Evolutionary conservation across 1,139 yeast genomes (phyloP).

Genomic region (Taiozyma sp.): DNA sequence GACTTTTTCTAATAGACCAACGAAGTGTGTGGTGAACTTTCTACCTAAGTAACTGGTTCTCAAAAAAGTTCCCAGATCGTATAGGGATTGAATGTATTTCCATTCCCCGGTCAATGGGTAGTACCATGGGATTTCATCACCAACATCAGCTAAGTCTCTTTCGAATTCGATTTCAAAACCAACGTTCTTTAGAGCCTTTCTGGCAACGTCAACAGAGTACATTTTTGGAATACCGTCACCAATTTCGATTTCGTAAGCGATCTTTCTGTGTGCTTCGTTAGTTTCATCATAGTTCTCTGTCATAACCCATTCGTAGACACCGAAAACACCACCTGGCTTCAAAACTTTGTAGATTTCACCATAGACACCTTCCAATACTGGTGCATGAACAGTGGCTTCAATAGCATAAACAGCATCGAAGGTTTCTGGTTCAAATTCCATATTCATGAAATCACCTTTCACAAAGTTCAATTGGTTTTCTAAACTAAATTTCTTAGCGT

Average conservation of each 20-base stretch:
- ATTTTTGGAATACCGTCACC: constrained; percentile 99
- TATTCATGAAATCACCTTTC: constrained; percentile 98
- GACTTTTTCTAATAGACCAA: constrained; percentile 73
- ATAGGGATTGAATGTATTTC: constrained; percentile 75
- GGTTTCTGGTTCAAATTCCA: constrained; percentile 87
- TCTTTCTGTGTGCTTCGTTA: constrained; percentile 87
- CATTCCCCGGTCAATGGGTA: constrained; percentile 95
- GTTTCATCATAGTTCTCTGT: constrained; percentile 87
- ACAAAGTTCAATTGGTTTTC: constrained; percentile 77
- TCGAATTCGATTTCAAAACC: constrained; percentile 81
- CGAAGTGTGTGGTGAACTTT: constrained; percentile 73
- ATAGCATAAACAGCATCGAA: constrained; percentile 98
- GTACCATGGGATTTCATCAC: constrained; percentile 94
- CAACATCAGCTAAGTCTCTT: constrained; percentile 77
- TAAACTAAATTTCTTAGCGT: constrained; percentile 64
- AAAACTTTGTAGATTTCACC: constrained; percentile 91
- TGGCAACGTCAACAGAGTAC: constrained; percentile 84
- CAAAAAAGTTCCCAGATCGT: constrained; percentile 79
- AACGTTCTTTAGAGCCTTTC: constrained; percentile 76
- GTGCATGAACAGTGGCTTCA: constrained; percentile 99
- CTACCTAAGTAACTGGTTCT: constrained; percentile 91
- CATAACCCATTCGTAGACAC: constrained; percentile 99
- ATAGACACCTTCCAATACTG: constrained; percentile 93
- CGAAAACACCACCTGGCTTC: constrained; percentile 97
- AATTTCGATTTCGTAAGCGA: constrained; percentile 94